phyloP scores from a whole-genome alignment of 2,329 filamentous ascomycete genomes.

The Botrytis squamosa region DNA sequence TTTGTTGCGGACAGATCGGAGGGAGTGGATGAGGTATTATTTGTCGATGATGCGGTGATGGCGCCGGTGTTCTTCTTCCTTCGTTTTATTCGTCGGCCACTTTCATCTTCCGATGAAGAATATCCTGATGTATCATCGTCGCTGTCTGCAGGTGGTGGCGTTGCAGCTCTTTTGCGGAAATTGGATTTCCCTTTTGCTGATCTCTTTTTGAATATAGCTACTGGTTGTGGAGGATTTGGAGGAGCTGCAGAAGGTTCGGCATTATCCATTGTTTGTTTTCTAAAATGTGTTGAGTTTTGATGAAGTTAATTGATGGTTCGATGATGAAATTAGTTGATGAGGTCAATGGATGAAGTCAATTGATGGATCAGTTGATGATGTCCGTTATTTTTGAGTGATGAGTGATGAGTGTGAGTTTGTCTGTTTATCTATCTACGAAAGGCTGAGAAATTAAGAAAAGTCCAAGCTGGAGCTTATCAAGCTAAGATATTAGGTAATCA shows the following conservation, averaged over 20 bases:
- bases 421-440: not conserved
- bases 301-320: not conserved
- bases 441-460: constrained; percentile 9
- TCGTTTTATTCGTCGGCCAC: constrained; percentile 75
- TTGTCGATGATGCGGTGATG: constrained; percentile 63
- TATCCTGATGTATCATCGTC: constrained; percentile 52
- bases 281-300: not conserved
- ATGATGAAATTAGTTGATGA: not conserved
- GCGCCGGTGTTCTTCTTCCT: constrained; percentile 66
- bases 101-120: constrained; percentile 73
- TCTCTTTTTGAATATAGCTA: constrained; percentile 83
- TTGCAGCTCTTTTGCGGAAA: constrained; percentile 76
- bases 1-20: constrained; percentile 51
- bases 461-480: constrained; percentile 10
- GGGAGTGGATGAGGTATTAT: constrained; percentile 41
- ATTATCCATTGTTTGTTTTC: constrained; percentile 16
- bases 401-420: too few relatives aligned
- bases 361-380: not conserved
- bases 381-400: not conserved
- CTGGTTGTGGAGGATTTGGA: constrained; percentile 30
- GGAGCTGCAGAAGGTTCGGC: not conserved
- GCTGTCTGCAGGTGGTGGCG: constrained; percentile 65
- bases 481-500: constrained; percentile 7
- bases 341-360: not conserved
- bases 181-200: constrained; percentile 72